phyloP scores from a whole-genome alignment of 2,329 filamentous ascomycete species.

The Thermoascus crustaceus region DNA sequence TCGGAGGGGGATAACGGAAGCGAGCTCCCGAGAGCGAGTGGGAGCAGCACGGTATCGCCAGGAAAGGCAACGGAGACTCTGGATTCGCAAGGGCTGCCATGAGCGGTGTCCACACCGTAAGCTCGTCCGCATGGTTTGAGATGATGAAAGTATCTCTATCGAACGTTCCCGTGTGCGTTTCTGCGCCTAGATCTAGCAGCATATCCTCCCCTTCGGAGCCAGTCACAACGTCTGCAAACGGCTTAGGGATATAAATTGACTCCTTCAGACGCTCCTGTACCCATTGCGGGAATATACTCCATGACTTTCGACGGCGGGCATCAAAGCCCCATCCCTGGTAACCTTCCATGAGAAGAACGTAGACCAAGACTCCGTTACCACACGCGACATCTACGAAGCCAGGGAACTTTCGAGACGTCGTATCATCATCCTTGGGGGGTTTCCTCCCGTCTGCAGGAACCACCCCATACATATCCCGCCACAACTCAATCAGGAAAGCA shows the following conservation, averaged over 20 bases:
- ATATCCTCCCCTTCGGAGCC: neutral
- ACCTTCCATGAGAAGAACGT: slow-evolving; percentile 72
- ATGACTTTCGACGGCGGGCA: slow-evolving; percentile 75
- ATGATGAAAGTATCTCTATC: slow-evolving; percentile 75
- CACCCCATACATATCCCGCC: slow-evolving; percentile 68
- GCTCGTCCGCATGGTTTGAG: slow-evolving; percentile 92
- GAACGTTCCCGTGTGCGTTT: slow-evolving; percentile 54
- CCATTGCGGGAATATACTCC: slow-evolving; percentile 58
- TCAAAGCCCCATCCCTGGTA: slow-evolving; percentile 88
- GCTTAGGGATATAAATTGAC: slow-evolving; percentile 52
- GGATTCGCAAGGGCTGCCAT: slow-evolving; percentile 56
- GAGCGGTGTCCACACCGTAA: slow-evolving; percentile 92
- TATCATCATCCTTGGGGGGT: slow-evolving; percentile 11
- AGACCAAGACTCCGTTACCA: slow-evolving; percentile 83
- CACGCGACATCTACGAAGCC: slow-evolving; percentile 96
- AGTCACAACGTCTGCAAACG: slow-evolving; percentile 28
- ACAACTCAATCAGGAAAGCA: slow-evolving; percentile 86
- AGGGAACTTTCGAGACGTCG: slow-evolving; percentile 51
- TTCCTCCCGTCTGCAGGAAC: slow-evolving; percentile 14
- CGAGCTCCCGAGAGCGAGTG: slow-evolving; percentile 69
- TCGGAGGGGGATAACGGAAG: slow-evolving; percentile 49
- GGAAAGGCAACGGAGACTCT: slow-evolving; percentile 64
- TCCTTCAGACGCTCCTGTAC: slow-evolving; percentile 48
- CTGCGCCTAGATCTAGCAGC: slow-evolving; percentile 10
- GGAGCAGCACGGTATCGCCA: slow-evolving; percentile 93